Evolutionary conservation across 768 basidiomycete species (phyloP).

Genomic region (Porphyrellus cyaneotinctus): DNA sequence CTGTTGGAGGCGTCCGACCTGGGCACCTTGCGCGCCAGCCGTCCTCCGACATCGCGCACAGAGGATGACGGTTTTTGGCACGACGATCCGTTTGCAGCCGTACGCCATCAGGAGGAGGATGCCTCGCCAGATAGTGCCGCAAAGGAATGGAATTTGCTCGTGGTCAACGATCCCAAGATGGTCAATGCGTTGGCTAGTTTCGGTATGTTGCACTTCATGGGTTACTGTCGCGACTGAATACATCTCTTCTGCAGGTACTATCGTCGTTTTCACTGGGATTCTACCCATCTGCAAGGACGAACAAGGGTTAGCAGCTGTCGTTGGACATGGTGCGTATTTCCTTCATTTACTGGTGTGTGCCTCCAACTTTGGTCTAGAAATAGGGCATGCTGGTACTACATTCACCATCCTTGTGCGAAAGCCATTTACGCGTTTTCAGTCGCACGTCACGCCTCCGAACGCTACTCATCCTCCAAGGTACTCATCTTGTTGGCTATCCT

Average conservation of each 20-base stretch:
- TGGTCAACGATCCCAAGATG: constrained; percentile 65
- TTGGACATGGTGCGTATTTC: constrained; percentile 65
- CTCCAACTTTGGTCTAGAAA: constrained; percentile 45
- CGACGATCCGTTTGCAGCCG: constrained; percentile 17
- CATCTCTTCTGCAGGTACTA: constrained; percentile 44
- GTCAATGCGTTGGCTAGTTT: constrained; percentile 78
- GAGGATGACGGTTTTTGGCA: constrained; percentile 22
- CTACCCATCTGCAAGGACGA: constrained; percentile 74
- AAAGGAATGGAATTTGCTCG: constrained; percentile 65
- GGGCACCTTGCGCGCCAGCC: constrained; percentile 44
- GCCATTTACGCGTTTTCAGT: constrained; percentile 34
- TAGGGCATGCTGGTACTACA: constrained; percentile 66
- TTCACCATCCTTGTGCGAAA: not conserved
- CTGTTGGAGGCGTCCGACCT: constrained; percentile 72
- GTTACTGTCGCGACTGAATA: not conserved
- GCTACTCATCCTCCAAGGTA: constrained; percentile 41
- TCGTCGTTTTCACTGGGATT: constrained; percentile 89
- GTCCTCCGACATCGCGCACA: constrained; percentile 1
- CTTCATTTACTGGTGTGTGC: not conserved
- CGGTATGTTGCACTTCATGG: constrained; percentile 36
- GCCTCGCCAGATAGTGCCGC: constrained; percentile 18
- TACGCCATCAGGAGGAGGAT: not conserved
- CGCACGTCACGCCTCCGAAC: constrained; percentile 54
- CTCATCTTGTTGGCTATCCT: constrained; percentile 39
- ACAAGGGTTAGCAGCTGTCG: constrained; percentile 76